These are phyloP conservation scores for Pestalotiopsis sp. DNA, from an alignment of 2,329 filamentous ascomycete genomes.

Conservation along the genomic window DNA sequence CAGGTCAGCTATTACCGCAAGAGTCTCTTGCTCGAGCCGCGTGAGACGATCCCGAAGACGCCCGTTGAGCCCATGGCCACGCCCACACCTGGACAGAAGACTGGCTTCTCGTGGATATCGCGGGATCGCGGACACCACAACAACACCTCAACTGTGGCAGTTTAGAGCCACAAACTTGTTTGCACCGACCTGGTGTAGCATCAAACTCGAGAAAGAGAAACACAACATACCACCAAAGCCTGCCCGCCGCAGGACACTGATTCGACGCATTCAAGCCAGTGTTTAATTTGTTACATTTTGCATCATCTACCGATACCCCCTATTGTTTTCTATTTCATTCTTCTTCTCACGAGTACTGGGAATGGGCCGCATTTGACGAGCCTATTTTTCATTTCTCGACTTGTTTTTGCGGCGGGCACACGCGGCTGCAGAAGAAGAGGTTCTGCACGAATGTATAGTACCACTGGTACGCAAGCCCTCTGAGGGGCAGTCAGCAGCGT, in stretches of 20 bases:
- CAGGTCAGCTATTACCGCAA: conserved; percentile 73
- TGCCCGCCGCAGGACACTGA: neutral
- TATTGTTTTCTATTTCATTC: conserved; percentile 25
- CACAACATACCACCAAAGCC: neutral
- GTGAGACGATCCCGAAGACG: conserved; percentile 46
- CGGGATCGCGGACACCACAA: conserved; percentile 39
- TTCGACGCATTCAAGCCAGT: neutral
- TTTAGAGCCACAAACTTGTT: neutral
- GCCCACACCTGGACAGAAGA: conserved; percentile 28
- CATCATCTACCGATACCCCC: conserved; percentile 32
- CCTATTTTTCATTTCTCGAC: conserved; percentile 17
- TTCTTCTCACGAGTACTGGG: conserved; percentile 24
- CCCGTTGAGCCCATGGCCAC: conserved; percentile 28
- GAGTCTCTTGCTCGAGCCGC: conserved; percentile 79
- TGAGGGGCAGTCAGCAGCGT: neutral
- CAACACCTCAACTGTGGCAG: conserved; percentile 12
- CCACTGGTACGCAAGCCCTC: neutral
- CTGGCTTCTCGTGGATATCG: conserved; percentile 51
- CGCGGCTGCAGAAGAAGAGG: neutral
- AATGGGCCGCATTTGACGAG: conserved; percentile 19
- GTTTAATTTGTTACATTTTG: conserved; percentile 16
- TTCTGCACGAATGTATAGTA: neutral
- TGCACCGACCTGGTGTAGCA: neutral
- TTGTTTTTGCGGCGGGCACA: conserved; percentile 5
- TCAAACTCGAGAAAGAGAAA: neutral